Percentiles rank a stretch among this genome's conserved stretches.
Conservation (phyloP, 139 green algal species). For the Chlorella sp. region DNA sequence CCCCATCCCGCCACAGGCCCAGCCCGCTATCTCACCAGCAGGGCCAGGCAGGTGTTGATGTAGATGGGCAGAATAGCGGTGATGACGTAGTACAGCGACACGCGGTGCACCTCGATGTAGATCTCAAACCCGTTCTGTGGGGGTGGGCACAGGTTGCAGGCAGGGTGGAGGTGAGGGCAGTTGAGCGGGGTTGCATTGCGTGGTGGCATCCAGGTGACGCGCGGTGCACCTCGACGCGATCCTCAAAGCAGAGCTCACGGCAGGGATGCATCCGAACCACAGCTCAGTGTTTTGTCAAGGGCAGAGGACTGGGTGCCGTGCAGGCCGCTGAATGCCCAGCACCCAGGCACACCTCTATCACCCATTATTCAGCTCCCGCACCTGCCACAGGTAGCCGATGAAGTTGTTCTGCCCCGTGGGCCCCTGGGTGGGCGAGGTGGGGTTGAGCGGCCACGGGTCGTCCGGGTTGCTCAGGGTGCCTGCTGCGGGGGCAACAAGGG, state of each 20-base stretch:
- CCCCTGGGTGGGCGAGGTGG: background rate
- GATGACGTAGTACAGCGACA: slow-evolving; percentile 37
- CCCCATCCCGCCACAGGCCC: background rate
- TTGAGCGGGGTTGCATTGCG: too few relatives aligned
- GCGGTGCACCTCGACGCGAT: too few relatives aligned
- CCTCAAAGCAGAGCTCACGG: too few relatives aligned
- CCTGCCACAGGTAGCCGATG: slow-evolving; percentile 4
- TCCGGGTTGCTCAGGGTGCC: background rate
- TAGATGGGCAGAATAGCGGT: slow-evolving; percentile 41
- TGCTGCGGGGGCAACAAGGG: background rate
- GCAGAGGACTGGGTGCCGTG: too few relatives aligned
- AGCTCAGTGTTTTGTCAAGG: too few relatives aligned
- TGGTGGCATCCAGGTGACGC: too few relatives aligned
- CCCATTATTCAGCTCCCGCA: background rate
- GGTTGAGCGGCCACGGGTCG: slow-evolving; percentile 41
- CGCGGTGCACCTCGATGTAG: slow-evolving; percentile 8
- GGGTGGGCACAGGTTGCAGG: too few relatives aligned
- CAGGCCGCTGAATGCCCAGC: too few relatives aligned
- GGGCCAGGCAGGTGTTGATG: slow-evolving; percentile 34
- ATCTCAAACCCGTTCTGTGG: background rate
- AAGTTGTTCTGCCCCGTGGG: background rate
- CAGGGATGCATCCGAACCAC: too few relatives aligned
- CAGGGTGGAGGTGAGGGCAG: too few relatives aligned
- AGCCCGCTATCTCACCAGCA: slow-evolving; percentile 36
- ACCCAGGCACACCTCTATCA: background rate